Evolutionary conservation across 306 rosid genomes (phyloP), one percentile per base, ranked within the genome.

Genomic region (Arachis stenosperma): DNA sequence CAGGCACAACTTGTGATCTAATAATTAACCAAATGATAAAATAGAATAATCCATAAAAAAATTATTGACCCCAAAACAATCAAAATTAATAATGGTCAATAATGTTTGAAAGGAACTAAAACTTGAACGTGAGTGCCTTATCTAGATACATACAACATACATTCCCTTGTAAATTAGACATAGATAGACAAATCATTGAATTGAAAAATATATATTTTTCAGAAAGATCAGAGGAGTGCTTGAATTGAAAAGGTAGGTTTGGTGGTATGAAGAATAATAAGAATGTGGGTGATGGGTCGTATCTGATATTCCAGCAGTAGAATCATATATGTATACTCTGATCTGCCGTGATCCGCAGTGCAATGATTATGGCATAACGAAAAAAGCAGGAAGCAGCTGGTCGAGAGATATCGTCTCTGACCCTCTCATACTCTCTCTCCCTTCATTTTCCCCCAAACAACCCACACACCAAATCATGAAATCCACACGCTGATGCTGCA

Each of bases 321-420:
- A 84, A 83, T 79, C 61, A 76, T 58, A 15, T 33, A 33, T 33
- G 4, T 33, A 33, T 33, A 33, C 37, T 17, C 6, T 52, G 6
- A 7, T 8, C 57, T 14, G 57, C 7, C 5, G 15, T 57, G 62
- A 74, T 70, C 51, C 69, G 60, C 2, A 63, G 43, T 9, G 82
- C 76, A 82, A 75, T 81, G 83, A 84, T 77, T 84, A 53, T 59
- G 52, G 15, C 61, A 73, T 70, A 77, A 84, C 78, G 71, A 80
- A 84, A 71, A 71, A 52, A 82, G 81, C 66, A 75, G 30, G 78
- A 77, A 53, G 30, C 80, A 77, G 59, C 65, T 4, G 61, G 58
- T 69, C 10, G 44, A 39, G 40, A 47, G 56, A 39, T 29, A 13
- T 58, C 39, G 48, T 51, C 43, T 54, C 57, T 14, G 27, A 53